Evolutionary conservation across 176 grass and related monocot genomes (phyloP).

Genomic region (Juncus effusus): DNA sequence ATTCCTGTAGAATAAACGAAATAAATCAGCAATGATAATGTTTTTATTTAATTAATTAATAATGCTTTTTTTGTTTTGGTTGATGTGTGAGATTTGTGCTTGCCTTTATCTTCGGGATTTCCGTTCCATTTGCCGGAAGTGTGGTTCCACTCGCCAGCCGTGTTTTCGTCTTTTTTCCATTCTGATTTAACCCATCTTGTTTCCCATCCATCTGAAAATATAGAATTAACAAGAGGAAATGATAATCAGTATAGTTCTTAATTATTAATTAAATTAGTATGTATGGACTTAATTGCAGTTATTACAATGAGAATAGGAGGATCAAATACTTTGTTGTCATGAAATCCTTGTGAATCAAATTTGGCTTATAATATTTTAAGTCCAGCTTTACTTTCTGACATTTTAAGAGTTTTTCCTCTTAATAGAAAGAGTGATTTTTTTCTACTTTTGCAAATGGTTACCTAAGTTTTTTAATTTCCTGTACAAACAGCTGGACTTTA

Average conservation of each 20-base stretch:
- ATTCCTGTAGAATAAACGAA: constrained; percentile 46
- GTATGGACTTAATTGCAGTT: not conserved
- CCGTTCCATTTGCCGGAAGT: constrained; percentile 83
- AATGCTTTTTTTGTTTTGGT: too few species aligned
- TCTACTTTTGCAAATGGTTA: too few species aligned
- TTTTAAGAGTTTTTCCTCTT: too few species aligned
- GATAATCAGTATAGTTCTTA: not conserved
- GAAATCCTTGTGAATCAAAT: too few species aligned
- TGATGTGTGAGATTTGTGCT: not conserved
- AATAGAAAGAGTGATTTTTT: too few species aligned
- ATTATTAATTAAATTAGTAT: not conserved
- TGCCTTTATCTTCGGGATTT: constrained; percentile 73
- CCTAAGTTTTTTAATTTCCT: too few species aligned
- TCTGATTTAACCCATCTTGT: constrained; percentile 73
- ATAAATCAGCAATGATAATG: too few species aligned
- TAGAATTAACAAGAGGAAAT: not conserved
- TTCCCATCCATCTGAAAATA: constrained; percentile 57
- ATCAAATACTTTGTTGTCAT: too few species aligned
- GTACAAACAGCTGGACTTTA: not conserved
- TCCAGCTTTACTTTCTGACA: too few species aligned
- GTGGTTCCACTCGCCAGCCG: constrained; percentile 63
- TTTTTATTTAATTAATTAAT: too few species aligned
- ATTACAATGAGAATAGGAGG: not conserved
- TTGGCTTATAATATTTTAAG: too few species aligned
- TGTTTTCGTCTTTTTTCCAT: constrained; percentile 85